These are phyloP conservation scores for Apiospora arundinis DNA, from an alignment of 2,329 filamentous ascomycete species.

Conservation along the genomic window DNA sequence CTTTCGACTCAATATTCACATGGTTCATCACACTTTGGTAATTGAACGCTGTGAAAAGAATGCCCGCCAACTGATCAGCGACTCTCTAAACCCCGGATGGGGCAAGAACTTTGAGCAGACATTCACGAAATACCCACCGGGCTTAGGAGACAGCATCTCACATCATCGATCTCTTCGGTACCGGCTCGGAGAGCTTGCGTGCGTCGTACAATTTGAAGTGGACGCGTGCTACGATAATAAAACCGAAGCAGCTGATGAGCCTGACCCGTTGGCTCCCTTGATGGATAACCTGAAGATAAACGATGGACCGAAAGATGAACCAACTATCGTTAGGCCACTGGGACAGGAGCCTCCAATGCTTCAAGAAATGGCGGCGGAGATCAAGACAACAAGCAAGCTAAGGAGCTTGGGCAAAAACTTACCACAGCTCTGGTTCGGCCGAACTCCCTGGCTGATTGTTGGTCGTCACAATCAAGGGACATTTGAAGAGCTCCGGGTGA, in stretches of 20 bases:
- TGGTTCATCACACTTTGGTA: conserved; percentile 28
- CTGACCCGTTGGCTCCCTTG: neutral
- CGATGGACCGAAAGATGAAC: neutral
- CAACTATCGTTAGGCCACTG: neutral
- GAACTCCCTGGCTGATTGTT: neutral
- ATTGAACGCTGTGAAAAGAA: conserved; percentile 28
- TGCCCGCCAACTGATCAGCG: conserved; percentile 24
- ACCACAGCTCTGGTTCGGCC: neutral
- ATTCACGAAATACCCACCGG: neutral
- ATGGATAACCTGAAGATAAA: neutral
- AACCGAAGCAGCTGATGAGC: neutral
- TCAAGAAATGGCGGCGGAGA: conserved; percentile 1
- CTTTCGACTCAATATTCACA: conserved; percentile 30
- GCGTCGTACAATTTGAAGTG: neutral
- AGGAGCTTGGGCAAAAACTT: neutral
- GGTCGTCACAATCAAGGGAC: neutral
- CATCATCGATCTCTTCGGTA: neutral
- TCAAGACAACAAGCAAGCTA: conserved; percentile 2
- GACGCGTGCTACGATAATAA: neutral
- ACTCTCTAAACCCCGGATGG: neutral
- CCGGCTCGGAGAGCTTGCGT: neutral
- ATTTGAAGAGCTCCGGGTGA: neutral
- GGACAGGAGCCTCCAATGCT: neutral
- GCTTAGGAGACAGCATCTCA: neutral
- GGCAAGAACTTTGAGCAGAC: no score